These are phyloP conservation scores for Termitomyces sp. DNA, from an alignment of 768 basidiomycete genomes.

Conservation along the genomic window DNA sequence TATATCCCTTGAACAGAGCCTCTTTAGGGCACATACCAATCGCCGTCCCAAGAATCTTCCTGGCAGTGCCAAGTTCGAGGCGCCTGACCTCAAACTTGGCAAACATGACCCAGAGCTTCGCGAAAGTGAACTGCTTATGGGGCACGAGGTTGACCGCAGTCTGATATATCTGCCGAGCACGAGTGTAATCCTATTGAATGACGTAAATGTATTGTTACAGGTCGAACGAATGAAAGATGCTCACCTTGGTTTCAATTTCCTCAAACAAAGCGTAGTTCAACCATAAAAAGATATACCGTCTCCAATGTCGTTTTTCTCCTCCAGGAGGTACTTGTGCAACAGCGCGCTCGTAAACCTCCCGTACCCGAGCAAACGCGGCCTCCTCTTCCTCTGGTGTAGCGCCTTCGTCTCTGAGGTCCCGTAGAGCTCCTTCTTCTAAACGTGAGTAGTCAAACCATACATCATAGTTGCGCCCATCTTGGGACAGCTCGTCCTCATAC, in stretches of 20 bases:
- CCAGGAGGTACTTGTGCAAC: constrained; percentile 96
- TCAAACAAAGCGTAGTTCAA: constrained; percentile 95
- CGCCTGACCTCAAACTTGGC: constrained; percentile 89
- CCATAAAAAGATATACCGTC: constrained; percentile 90
- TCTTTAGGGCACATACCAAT: constrained; percentile 98
- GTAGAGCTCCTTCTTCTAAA: constrained; percentile 84
- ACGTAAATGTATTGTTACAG: neutral
- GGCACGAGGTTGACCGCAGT: constrained; percentile 86
- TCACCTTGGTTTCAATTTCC: constrained; percentile 89
- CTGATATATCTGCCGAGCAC: constrained; percentile 89
- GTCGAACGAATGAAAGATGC: constrained; percentile 9
- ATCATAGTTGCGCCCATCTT: constrained; percentile 94
- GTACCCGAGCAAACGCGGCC: constrained; percentile 56
- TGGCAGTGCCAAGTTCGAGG: constrained; percentile 75
- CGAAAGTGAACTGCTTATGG: constrained; percentile 96
- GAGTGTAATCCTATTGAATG: constrained; percentile 62
- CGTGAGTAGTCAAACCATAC: constrained; percentile 97
- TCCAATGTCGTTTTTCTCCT: constrained; percentile 87
- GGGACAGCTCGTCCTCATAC: constrained; percentile 92
- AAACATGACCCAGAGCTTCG: constrained; percentile 92
- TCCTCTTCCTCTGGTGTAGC: constrained; percentile 67
- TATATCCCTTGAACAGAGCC: constrained; percentile 92
- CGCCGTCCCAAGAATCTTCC: constrained; percentile 83
- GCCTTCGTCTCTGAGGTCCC: constrained; percentile 71
- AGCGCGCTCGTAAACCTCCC: constrained; percentile 94